Evolutionary conservation across 2,329 filamentous ascomycete species (phyloP).

Genomic region (Aurifilum marmelostoma): DNA sequence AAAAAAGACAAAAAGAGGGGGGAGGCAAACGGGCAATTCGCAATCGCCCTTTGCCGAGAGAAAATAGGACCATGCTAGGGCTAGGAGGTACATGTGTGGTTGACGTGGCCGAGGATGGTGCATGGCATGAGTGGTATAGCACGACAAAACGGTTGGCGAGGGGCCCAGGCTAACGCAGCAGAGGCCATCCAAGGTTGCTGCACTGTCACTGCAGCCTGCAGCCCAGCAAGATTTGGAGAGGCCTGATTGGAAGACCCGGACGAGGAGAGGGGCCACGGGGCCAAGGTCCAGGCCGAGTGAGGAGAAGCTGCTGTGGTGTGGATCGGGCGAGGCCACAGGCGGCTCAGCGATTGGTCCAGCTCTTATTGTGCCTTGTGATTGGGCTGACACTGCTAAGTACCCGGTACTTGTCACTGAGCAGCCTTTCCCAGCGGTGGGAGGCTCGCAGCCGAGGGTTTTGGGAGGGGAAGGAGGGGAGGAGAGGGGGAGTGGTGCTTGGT

Average conservation of each 20-base stretch:
- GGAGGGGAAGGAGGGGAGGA: neutral
- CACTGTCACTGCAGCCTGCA: slow-evolving; percentile 18
- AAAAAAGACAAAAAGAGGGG: neutral
- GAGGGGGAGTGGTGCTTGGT: too few species aligned
- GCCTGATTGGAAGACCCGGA: neutral
- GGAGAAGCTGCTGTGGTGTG: slow-evolving; percentile 9
- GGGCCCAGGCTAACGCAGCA: slow-evolving; percentile 7
- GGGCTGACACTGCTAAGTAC: neutral
- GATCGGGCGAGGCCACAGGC: neutral
- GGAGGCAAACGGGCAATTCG: neutral
- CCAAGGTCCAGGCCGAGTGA: slow-evolving; percentile 6
- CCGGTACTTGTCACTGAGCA: slow-evolving; percentile 4
- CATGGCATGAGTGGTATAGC: neutral
- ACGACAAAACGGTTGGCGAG: neutral
- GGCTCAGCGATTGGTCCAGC: neutral
- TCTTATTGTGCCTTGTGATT: neutral
- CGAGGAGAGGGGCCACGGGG: neutral
- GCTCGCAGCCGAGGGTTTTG: neutral
- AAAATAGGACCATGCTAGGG: neutral
- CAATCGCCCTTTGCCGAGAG: neutral
- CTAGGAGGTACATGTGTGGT: neutral
- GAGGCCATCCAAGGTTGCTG: neutral
- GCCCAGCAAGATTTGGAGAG: neutral
- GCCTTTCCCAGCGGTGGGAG: slow-evolving; percentile 10
- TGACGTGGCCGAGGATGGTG: slow-evolving; percentile 9